These are phyloP conservation scores for Benincasa hispida DNA, from an alignment of 306 rosid species.

Conservation along the genomic window DNA sequence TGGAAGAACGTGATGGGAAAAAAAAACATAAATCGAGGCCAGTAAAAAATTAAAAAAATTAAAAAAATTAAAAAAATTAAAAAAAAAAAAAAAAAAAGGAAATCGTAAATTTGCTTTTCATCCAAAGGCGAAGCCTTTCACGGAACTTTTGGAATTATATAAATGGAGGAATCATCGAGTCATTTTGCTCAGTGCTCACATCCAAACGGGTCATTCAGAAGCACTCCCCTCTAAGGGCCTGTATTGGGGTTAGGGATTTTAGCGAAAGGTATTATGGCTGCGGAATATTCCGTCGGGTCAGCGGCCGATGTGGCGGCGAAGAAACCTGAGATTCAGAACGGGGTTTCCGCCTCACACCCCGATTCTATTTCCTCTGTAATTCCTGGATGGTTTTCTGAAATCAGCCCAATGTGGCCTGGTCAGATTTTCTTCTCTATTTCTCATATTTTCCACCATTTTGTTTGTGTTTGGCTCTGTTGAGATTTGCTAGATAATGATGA, in stretches of 20 bases:
- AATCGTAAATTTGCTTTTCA: neutral
- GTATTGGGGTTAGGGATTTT: neutral
- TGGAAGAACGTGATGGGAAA: neutral
- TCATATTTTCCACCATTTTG: neutral
- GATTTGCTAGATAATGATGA: neutral
- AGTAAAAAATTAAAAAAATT: neutral
- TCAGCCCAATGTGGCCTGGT: conserved; percentile 99
- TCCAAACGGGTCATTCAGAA: neutral
- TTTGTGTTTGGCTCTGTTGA: neutral
- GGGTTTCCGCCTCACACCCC: conserved; percentile 27
- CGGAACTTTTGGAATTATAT: neutral
- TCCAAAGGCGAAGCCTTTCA: neutral
- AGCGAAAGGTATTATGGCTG: conserved; percentile 35
- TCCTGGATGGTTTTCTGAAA: conserved; percentile 98
- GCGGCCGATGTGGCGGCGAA: conserved; percentile 50
- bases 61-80: neutral
- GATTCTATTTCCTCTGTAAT: conserved; percentile 46
- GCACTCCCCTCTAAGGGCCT: neutral
- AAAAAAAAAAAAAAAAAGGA: neutral
- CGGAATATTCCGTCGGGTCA: conserved; percentile 26
- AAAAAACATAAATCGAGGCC: neutral
- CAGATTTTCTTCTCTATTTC: conserved; percentile 14
- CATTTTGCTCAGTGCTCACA: neutral
- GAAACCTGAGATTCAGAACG: conserved; percentile 33
- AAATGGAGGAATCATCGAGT: neutral